Percentiles rank a stretch among this genome's conserved stretches.
Conservation (phyloP, 805 yeast species). For the Ogataea allantospora region DNA sequence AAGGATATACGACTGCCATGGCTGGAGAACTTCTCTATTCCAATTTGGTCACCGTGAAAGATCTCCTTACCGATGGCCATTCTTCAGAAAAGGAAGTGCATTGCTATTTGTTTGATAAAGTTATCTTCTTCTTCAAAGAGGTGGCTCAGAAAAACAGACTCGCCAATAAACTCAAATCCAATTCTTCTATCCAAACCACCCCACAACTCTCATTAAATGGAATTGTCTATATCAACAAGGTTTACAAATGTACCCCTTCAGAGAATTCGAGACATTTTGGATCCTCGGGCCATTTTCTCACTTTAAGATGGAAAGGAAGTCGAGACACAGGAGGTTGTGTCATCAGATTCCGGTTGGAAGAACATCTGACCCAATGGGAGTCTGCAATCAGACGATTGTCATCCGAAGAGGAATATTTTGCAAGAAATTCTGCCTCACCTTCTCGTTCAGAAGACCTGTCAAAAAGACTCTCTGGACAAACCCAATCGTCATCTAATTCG, state of each 20-base stretch:
- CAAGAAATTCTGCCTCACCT: conserved; percentile 10
- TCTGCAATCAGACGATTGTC: conserved; percentile 53
- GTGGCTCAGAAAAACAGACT: conserved; percentile 48
- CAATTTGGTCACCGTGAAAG: conserved; percentile 68
- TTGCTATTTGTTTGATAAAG: conserved; percentile 79
- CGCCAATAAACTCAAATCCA: conserved; percentile 47
- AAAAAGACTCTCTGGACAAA: conserved; percentile 18
- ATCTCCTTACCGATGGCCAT: conserved; percentile 46
- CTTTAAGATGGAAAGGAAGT: conserved; percentile 80
- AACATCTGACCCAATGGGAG: conserved; percentile 81
- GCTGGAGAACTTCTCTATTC: conserved; percentile 84
- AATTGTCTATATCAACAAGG: conserved; percentile 30
- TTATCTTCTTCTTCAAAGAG: conserved; percentile 64
- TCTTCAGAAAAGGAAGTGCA: conserved; percentile 83
- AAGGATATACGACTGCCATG: conserved; percentile 73
- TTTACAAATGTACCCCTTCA: conserved; percentile 27
- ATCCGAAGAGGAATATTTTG: conserved; percentile 23
- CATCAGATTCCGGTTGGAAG: conserved; percentile 80
- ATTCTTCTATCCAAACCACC: conserved; percentile 36
- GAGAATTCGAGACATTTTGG: conserved; percentile 32
- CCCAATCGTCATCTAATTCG: conserved; percentile 28
- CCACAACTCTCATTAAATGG: conserved; percentile 31
- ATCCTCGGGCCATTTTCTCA: conserved; percentile 53
- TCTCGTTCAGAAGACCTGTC: conserved; percentile 13
- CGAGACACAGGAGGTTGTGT: conserved; percentile 85